These are phyloP conservation scores for Myriosclerotinia scirpicola DNA, from an alignment of 2,329 filamentous ascomycete genomes.

Conservation along the genomic window DNA sequence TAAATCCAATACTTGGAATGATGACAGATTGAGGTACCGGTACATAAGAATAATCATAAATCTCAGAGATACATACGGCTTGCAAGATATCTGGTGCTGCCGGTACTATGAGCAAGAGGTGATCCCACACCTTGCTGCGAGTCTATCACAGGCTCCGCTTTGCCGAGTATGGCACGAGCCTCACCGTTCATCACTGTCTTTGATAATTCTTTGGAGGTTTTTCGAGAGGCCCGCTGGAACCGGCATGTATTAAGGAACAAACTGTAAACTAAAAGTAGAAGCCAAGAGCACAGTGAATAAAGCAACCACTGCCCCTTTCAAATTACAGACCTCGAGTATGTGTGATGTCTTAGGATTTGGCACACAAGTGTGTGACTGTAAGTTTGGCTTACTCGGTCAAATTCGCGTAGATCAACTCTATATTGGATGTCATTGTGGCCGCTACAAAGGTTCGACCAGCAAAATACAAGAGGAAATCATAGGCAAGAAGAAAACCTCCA, in stretches of 20 bases:
- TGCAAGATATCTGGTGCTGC: not conserved
- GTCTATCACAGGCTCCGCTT: no score
- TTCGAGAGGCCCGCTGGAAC: not conserved
- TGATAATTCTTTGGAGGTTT: not conserved
- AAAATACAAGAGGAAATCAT: not conserved
- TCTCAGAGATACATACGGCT: no score
- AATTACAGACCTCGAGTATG: no score
- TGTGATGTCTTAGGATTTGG: not conserved
- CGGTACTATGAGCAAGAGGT: no score
- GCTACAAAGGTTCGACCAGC: not conserved
- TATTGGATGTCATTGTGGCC: not conserved
- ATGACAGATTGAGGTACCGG: no score
- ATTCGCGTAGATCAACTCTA: not conserved
- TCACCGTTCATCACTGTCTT: not conserved
- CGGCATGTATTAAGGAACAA: not conserved
- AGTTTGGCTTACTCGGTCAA: not conserved
- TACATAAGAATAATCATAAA: not conserved
- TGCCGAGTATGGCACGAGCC: not conserved
- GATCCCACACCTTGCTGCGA: no score
- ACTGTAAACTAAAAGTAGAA: not conserved
- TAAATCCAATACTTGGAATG: not conserved
- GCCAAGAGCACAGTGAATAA: not conserved
- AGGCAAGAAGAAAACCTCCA: not conserved
- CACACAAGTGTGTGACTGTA: no score
- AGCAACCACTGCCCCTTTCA: not conserved